Evolutionary conservation across 306 rosid genomes (phyloP), one percentile per base, ranked within the genome.

Genomic region (Castanea crenata): DNA sequence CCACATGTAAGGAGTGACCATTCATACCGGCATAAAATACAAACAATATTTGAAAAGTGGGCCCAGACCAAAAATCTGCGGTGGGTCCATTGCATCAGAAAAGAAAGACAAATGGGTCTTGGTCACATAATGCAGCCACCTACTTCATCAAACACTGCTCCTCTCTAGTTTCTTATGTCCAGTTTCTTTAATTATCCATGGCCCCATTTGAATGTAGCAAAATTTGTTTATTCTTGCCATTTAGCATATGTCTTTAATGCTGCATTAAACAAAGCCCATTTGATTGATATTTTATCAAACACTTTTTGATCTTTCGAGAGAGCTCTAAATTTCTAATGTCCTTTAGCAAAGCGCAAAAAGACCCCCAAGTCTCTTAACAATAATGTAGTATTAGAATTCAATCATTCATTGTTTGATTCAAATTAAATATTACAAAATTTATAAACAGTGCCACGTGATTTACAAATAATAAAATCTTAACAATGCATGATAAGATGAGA

Each of bases 1-100:
- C 82, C 88, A 85, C 86, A 29, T 76, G 84, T 52, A 44, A 31
- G 71, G 34, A 44, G 11, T 69, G 83, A 71, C 44, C 71, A 34
- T 44, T 63, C 72, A 64, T 46, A 65, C 41, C 32, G 35, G 46
- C 46, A 67, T 32, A 67, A 32, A 4, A 59, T 74, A 74, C 58
- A 80, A 73, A 29, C 51, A 51, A 74, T 61, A 11, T 29, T 38
- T 16, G 6, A 62, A 85, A 69, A 83, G 62, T 65, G 84, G 76
- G 59, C 44, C 29, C 41, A 19, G 74, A 15, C 65, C 74, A 57
- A 77, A 83, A 83, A 71, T 65, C 74, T 35, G 3, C 15, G 6
- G 73, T 69, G 81, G 78, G 64, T 61, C 77, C 83, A 54, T 19
- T 67, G 54, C 69, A n/a, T 56, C 38, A 61, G 4, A 27, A 6